Percentiles rank a stretch among this genome's conserved stretches.
phyloP scores from a whole-genome alignment of 169 alveolate genomes.

The Plasmodium billcollinsi region DNA sequence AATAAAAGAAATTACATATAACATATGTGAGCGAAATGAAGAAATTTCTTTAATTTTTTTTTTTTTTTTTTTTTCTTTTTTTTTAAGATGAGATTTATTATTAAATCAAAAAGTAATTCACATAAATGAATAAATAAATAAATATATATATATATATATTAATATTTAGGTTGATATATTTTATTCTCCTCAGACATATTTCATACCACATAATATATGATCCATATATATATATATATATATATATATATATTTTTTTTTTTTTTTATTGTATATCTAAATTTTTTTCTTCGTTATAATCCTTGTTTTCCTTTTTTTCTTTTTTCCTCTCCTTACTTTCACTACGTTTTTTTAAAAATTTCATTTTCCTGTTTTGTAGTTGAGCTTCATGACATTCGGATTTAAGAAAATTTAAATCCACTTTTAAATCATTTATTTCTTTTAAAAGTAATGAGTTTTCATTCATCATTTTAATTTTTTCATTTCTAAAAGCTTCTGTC shows the following conservation, averaged over 20 bases:
- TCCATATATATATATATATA: too few relatives aligned
- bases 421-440: conserved; percentile 71
- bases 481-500: conserved; percentile 67
- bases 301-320: neutral
- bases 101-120: too few relatives aligned
- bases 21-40: too few relatives aligned
- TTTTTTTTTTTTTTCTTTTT: too few relatives aligned
- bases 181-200: too few relatives aligned
- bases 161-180: too few relatives aligned
- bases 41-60: too few relatives aligned
- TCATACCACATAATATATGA: too few relatives aligned
- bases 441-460: conserved; percentile 63
- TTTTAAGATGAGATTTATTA: too few relatives aligned
- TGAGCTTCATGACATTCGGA: conserved; percentile 65
- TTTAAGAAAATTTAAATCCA: conserved; percentile 67
- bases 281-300: neutral
- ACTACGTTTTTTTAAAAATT: conserved; percentile 29
- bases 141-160: too few relatives aligned
- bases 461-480: conserved; percentile 74
- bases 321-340: neutral
- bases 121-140: too few relatives aligned
- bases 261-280: neutral
- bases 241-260: neutral
- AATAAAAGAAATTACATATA: too few relatives aligned
- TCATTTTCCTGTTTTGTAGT: conserved; percentile 18